Base-by-base conservation (phyloP, 371 early-diverging fungal species). In the Syncephalis fuscata region DNA sequence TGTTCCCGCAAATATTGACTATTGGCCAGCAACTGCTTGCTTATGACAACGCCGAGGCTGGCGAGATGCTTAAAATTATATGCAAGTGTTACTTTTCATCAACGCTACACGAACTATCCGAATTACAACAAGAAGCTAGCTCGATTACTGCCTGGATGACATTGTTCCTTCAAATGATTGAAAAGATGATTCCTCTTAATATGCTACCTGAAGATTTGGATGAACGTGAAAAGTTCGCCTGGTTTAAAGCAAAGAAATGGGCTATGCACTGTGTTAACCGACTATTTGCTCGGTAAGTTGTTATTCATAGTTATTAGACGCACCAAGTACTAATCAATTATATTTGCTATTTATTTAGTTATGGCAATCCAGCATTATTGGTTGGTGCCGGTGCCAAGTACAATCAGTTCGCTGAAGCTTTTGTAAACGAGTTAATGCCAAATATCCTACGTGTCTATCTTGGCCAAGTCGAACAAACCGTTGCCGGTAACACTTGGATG, bases 221-320 rank as follows among this genome's bases (percentile, higher is more conserved):
- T 36, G 89, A 85, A 32, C 62, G 78, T 26, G 86, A 82, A 52
- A 76, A 70, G 53, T 76, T 80, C 58, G 72, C 77, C 20, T 87
- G 81, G 78, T 85, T 84, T 82, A 88, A 88, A 66, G 82, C 83
- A 21, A 90, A 90, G 62, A 90, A 92, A 50, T 92, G 96, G 93
- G 86, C 93, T 0, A 79, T 76, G 51, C 74, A 76, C 41, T 82
- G 82, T 61, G 59, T 92, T 49, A 85, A 89, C 63, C 74, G 72
- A 19, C 63, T 89, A 20, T 88, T 89, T 52, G 54, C 60, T 22
- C 55, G 69, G 54, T 69, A 32, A 7, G 32, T 32, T 32, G 11
- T 32, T 32, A 4, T n/a, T n/a, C n/a, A n/a, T n/a, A 4, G 32
- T 32, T 11, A 32, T 32, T 7, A 4, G 11, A 32, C 11, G 7